Evolutionary conservation across 2,329 filamentous ascomycete species (phyloP).

Genomic region (Chaetomiaceae sp.): DNA sequence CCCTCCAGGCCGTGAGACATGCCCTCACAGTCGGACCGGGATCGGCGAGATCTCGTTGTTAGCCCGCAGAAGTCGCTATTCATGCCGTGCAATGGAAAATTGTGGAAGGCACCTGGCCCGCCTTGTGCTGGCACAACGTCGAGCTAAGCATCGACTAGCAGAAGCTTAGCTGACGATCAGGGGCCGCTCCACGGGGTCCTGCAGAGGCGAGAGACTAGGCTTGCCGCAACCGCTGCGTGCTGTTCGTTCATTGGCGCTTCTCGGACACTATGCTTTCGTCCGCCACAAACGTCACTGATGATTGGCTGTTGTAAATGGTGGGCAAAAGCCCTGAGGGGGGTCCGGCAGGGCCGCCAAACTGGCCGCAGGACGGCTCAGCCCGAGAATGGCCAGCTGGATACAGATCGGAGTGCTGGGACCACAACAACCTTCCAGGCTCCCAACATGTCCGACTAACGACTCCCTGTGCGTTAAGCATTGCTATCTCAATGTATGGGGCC

Average conservation of each 20-base stretch:
- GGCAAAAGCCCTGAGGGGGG: no score
- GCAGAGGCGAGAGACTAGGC: conserved; percentile 3
- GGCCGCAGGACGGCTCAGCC: not conserved
- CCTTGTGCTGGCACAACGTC: no score
- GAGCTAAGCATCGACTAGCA: not conserved
- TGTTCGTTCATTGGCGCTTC: not conserved
- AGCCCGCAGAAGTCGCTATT: no score
- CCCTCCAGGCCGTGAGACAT: no score
- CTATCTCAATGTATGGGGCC: no score
- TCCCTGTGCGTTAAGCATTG: no score
- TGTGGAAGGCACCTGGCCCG: no score
- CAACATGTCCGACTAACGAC: no score
- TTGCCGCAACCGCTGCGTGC: not conserved
- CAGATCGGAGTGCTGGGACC: no score
- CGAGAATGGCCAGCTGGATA: not conserved
- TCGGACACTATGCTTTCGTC: not conserved
- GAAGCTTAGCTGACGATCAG: not conserved
- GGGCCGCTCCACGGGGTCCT: not conserved
- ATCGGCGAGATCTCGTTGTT: no score
- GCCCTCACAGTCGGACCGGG: no score
- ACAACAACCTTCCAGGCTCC: not conserved
- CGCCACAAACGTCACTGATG: not conserved
- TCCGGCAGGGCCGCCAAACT: conserved; percentile 3
- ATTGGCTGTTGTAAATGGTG: not conserved
- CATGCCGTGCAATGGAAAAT: no score